A percentile compares a stretch with the other conserved stretches of the same genome.
Conservation (phyloP, 306 rosid species). For the Quercus aquifolioides region DNA sequence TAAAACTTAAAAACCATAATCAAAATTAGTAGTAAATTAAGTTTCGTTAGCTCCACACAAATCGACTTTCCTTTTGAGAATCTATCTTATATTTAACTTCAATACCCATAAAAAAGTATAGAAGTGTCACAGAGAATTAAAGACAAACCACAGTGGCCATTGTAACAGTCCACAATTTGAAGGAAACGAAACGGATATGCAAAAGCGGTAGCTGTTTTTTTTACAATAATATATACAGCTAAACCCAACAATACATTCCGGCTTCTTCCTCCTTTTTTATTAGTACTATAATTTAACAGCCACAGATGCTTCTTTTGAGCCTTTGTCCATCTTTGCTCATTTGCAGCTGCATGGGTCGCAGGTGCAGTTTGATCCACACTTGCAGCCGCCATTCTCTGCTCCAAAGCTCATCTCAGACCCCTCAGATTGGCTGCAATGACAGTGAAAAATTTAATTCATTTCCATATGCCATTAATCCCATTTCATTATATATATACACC, state of each 20-base stretch:
- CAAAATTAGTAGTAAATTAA: too few relatives aligned
- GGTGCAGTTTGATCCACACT: constrained; percentile 25
- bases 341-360: constrained; percentile 28
- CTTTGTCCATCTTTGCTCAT: background rate
- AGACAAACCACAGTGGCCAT: background rate
- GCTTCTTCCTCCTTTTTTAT: background rate
- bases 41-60: too few relatives aligned
- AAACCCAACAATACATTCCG: background rate
- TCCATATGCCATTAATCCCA: too few relatives aligned
- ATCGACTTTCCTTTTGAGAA: background rate
- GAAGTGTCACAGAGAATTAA: background rate
- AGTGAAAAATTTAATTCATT: background rate
- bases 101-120: background rate
- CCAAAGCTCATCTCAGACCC: constrained; percentile 39
- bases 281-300: background rate
- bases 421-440: background rate
- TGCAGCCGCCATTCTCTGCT: constrained; percentile 27
- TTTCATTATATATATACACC: too few relatives aligned
- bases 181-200: background rate
- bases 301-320: background rate
- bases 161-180: background rate
- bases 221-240: background rate
- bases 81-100: background rate
- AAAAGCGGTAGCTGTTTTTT: background rate
- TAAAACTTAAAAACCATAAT: too few relatives aligned